Evolutionary conservation across 2,329 filamentous ascomycete genomes (phyloP).

Genomic region (Chaetothyriales sp.): DNA sequence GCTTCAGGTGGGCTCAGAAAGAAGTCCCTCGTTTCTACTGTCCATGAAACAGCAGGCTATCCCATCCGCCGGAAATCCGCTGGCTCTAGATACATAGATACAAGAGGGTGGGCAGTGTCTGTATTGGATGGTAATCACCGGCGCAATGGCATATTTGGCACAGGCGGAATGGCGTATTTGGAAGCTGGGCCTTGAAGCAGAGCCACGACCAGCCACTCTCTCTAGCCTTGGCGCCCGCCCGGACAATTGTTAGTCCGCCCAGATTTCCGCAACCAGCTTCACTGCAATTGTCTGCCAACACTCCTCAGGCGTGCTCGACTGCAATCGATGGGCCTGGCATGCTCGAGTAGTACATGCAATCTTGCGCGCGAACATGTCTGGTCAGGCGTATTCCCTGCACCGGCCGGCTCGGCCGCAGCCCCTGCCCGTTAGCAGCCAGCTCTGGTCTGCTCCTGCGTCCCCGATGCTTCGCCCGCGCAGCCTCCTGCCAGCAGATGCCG

Average conservation of each 20-base stretch:
- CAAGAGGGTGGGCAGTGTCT: too few species aligned
- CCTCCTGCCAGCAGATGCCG: background rate
- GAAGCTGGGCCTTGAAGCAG: too few species aligned
- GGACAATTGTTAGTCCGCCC: background rate
- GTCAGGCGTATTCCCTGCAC: background rate
- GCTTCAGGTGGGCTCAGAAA: too few species aligned
- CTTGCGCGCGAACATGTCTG: background rate
- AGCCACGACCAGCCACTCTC: background rate
- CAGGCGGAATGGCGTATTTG: background rate
- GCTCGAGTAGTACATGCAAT: background rate
- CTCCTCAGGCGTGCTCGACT: background rate
- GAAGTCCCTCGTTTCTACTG: too few species aligned
- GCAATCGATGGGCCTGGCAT: background rate
- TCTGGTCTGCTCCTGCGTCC: background rate
- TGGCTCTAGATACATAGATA: too few species aligned
- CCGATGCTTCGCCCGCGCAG: background rate
- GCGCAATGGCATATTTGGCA: too few species aligned
- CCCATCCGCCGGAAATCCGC: too few species aligned
- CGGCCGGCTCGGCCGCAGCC: background rate
- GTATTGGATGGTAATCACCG: too few species aligned
- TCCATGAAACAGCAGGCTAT: too few species aligned
- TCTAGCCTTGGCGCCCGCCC: background rate
- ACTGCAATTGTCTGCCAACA: background rate
- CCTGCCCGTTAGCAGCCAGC: background rate
- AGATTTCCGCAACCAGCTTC: background rate